Evolutionary conservation across 257 asterid species (phyloP), one percentile per base, ranked within the genome.

Genomic region (Phtheirospermum japonicum): DNA sequence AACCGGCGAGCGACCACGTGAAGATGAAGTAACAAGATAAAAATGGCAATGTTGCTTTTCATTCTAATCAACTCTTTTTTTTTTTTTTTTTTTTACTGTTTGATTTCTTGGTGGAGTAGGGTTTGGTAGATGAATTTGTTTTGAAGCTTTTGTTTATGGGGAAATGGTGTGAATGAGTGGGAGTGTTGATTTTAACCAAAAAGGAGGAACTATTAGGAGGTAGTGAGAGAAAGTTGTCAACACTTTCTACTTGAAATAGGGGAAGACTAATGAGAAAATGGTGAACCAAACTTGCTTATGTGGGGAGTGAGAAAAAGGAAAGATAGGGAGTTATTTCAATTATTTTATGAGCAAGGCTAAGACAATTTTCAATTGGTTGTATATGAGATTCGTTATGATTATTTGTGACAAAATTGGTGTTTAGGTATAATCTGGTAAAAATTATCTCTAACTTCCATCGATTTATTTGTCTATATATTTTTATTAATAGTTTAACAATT

Each of bases 1-100:
- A 20, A 40, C 80, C 87, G 69, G 82, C 83, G 54, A 70, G 59
- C 7, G 81, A 64, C 14, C 48, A n/a, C 75, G 11, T 36, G 34
- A 3, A 58, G 16, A 36, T 49, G 66, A 0, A 76, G 76, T 0
- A 72, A 12, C 10, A 57, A n/a, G 18, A 77, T 19, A 16, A 26
- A 20, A 23, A 71, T 23, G 61, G 56, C n/a, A 32, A 73, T 12
- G 36, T 19, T 30, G 65, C 34, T 31, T 68, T 61, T 75, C 75
- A 67, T 72, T 64, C 30, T 23, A 65, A 55, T 37, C n/a, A n/a
- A n/a, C n/a, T n/a, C n/a, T n/a, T n/a, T n/a, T n/a, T n/a, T 8
- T 33, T 32, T 17, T 32, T 10, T 28, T 61, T 12, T 23, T 45
- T 33, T 17, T 9, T 28, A 9, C 16, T 48, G 32, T 64, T 20